Evolutionary conservation across 1,284 basidiomycete genomes (phyloP).

Genomic region (Athelia sp.): DNA sequence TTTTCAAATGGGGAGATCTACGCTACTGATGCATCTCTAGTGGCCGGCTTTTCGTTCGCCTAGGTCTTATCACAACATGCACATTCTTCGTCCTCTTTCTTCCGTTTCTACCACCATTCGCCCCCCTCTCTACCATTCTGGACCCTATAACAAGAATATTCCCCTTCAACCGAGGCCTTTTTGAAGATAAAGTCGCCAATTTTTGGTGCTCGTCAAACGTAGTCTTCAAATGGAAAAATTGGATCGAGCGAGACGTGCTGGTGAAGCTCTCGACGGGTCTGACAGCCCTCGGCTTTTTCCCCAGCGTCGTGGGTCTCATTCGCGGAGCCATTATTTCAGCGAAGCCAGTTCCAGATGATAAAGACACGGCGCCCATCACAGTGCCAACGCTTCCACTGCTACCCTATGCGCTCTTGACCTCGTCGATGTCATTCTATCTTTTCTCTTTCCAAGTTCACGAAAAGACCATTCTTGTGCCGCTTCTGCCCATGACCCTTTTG

Average conservation of each 20-base stretch:
- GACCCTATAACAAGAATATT: slow-evolving; percentile 81
- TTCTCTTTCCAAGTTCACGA: slow-evolving; percentile 97
- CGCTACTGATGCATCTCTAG: slow-evolving; percentile 27
- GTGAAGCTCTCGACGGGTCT: slow-evolving; percentile 54
- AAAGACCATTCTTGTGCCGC: slow-evolving; percentile 86
- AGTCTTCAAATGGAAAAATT: slow-evolving; percentile 75
- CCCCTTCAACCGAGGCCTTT: slow-evolving; percentile 85
- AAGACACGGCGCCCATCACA: slow-evolving; percentile 17
- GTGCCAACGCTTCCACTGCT: slow-evolving; percentile 57
- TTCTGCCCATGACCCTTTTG: slow-evolving; percentile 80
- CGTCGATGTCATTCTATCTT: slow-evolving; percentile 86
- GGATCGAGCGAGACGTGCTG: slow-evolving; percentile 42
- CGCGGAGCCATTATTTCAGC: slow-evolving; percentile 34
- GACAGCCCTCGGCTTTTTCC: slow-evolving; percentile 61
- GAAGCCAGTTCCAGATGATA: slow-evolving; percentile 8
- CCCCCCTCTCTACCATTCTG: slow-evolving; percentile 41
- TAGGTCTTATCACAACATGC: slow-evolving; percentile 53
- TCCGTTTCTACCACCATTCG: slow-evolving; percentile 67
- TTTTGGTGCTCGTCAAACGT: slow-evolving; percentile 94
- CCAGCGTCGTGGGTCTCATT: slow-evolving; percentile 52
- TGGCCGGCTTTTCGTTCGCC: slow-evolving; percentile 57
- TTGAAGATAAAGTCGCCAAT: slow-evolving; percentile 96
- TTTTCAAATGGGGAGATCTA: not conserved
- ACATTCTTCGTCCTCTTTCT: slow-evolving; percentile 71
- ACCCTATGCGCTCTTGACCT: slow-evolving; percentile 67